Evolutionary conservation across 352 stramenopile genomes (phyloP).

Genomic region (Globisporangium mamillatum): DNA sequence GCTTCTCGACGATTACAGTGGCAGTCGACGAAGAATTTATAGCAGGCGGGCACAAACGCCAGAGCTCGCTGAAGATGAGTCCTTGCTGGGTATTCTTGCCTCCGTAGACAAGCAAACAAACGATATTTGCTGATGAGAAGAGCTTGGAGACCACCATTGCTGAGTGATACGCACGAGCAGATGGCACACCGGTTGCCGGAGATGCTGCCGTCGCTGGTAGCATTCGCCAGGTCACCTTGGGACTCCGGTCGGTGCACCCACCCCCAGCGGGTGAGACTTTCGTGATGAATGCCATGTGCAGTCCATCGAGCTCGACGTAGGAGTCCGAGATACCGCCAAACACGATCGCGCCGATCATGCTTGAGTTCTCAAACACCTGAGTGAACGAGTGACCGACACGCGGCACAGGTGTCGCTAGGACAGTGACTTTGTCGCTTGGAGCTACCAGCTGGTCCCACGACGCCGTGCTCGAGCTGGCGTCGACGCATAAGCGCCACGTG

Average conservation of each 20-base stretch:
- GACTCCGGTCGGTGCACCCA: conserved; percentile 22
- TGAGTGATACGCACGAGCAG: conserved; percentile 46
- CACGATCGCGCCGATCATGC: conserved; percentile 35
- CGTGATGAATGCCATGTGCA: conserved; percentile 50
- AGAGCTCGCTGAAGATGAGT: conserved; percentile 71
- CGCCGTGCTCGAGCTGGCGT: conserved; percentile 30
- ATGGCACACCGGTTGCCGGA: conserved; percentile 17
- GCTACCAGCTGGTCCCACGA: conserved; percentile 57
- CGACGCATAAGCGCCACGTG: conserved; percentile 55
- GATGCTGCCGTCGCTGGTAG: conserved; percentile 17
- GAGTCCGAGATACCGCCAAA: conserved; percentile 49
- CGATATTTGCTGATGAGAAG: conserved; percentile 25
- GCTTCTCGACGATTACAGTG: conserved; percentile 29
- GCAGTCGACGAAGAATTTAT: neutral
- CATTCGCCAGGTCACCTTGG: conserved; percentile 38
- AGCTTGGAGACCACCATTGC: conserved; percentile 37
- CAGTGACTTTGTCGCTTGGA: conserved; percentile 29
- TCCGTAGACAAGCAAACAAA: conserved; percentile 57
- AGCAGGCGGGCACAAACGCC: conserved; percentile 46
- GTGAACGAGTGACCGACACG: conserved; percentile 64
- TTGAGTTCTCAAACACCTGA: conserved; percentile 50
- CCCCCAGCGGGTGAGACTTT: conserved; percentile 19
- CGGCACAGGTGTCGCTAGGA: conserved; percentile 26
- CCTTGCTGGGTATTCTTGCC: conserved; percentile 43
- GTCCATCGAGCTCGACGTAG: conserved; percentile 35